Conservation (phyloP, 225 moss, liverwort and hornwort genomes). For the Takakia lepidozioides region DNA sequence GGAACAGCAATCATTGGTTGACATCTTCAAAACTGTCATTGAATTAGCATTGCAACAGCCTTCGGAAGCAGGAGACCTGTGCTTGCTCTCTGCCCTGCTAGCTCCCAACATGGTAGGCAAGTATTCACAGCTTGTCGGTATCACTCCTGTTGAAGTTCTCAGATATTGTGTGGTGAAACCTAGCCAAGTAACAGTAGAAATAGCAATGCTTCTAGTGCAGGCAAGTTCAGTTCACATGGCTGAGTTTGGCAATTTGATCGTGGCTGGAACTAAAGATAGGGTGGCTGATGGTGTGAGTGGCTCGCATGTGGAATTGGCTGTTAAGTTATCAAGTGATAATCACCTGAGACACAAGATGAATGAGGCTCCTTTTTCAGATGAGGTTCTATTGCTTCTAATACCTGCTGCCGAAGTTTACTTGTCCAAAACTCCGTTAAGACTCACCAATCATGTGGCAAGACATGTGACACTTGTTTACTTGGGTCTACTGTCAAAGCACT, state of each 20-base stretch:
- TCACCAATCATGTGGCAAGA: slow-evolving; percentile 16
- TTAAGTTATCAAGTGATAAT: slow-evolving; percentile 13
- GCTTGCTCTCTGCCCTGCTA: slow-evolving; percentile 72
- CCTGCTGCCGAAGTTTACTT: slow-evolving; percentile 65
- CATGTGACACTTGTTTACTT: slow-evolving; percentile 58
- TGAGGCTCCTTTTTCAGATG: slow-evolving; percentile 28
- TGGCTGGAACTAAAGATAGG: slow-evolving; percentile 28
- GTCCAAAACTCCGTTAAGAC: slow-evolving; percentile 20
- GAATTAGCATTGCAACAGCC: slow-evolving; percentile 43
- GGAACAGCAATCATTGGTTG: slow-evolving; percentile 23
- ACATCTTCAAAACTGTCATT: slow-evolving; percentile 43
- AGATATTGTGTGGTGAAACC: slow-evolving; percentile 65
- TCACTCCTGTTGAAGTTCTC: slow-evolving; percentile 61
- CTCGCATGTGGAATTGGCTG: slow-evolving; percentile 19
- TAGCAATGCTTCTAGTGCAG: slow-evolving; percentile 55
- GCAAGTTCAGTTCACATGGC: slow-evolving; percentile 38
- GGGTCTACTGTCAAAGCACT: slow-evolving; percentile 35
- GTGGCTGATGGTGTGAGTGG: slow-evolving; percentile 8
- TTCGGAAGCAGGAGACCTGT: slow-evolving; percentile 57
- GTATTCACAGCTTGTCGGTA: slow-evolving; percentile 24
- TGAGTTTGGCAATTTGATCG: slow-evolving; percentile 60
- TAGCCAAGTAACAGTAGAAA: slow-evolving; percentile 46
- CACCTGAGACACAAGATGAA: slow-evolving; percentile 1
- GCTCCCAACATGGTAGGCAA: slow-evolving; percentile 14
- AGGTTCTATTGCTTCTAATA: slow-evolving; percentile 51